phyloP scores from a whole-genome alignment of 139 green algal species.

The Penium margaritaceum region DNA sequence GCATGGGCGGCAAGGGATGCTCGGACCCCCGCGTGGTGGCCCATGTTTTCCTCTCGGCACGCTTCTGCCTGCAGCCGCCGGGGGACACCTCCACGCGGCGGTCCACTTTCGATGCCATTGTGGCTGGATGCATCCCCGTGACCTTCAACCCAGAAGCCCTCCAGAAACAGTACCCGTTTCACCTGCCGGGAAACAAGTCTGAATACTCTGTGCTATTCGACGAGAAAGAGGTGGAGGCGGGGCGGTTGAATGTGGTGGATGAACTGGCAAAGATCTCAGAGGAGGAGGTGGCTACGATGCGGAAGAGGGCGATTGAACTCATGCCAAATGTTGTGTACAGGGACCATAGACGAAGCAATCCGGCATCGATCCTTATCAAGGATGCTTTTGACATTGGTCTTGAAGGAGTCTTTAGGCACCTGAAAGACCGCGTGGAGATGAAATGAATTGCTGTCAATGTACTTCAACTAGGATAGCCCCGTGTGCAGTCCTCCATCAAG shows the following conservation, averaged over 20 bases:
- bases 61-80: constrained; percentile 17
- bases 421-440: too few species aligned
- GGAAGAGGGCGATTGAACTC: not conserved
- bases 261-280: not conserved
- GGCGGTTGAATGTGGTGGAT: not conserved
- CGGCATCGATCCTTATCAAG: too few species aligned
- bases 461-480: too few species aligned
- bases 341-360: too few species aligned
- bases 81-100: constrained; percentile 15
- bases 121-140: constrained; percentile 25
- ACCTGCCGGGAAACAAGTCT: not conserved
- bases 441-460: too few species aligned
- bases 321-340: constrained; percentile 4
- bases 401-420: too few species aligned
- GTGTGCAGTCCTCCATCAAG: too few species aligned
- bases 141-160: constrained; percentile 3
- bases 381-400: too few species aligned
- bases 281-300: constrained; percentile 3
- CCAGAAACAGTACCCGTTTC: constrained; percentile 3
- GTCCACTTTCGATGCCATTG: constrained; percentile 13
- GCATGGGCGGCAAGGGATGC: too few species aligned
- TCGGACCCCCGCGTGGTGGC: not conserved
- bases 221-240: not conserved
- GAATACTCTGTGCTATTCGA: not conserved
- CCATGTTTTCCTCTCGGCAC: not conserved